A percentile compares a stretch with the other conserved stretches of the same genome.
Evolutionary conservation across 306 rosid species (phyloP).

Genomic region (Adenanthera pavonina): DNA sequence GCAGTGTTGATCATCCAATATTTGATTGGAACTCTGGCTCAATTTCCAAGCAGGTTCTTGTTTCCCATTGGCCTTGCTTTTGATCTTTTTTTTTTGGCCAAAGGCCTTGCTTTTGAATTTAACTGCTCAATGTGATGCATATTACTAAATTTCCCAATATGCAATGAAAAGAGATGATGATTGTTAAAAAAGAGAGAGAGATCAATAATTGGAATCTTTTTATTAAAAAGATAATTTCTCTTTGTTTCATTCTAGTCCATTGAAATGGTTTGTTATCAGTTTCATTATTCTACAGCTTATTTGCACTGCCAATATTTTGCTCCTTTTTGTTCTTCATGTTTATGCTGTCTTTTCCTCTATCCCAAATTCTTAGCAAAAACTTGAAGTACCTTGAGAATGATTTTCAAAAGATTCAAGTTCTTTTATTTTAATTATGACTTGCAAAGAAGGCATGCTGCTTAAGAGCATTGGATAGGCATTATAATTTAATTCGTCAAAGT

Average conservation of each 20-base stretch:
- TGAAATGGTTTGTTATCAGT: conserved; percentile 3
- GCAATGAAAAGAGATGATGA: neutral
- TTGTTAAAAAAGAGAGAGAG: conserved; percentile 18
- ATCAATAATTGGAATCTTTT: conserved; percentile 23
- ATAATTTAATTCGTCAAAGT: conserved; percentile 17
- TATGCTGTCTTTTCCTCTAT: neutral
- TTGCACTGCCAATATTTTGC: neutral
- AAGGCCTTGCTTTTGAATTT: conserved; percentile 39
- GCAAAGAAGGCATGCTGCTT: conserved; percentile 6
- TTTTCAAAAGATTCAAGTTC: conserved; percentile 17
- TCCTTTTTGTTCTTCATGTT: conserved; percentile 1
- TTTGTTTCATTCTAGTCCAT: conserved; percentile 7
- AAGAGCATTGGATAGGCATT: conserved; percentile 11
- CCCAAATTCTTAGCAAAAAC: neutral
- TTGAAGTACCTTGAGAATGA: neutral
- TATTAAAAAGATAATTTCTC: neutral
- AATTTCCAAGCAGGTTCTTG: conserved; percentile 70
- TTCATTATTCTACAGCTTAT: conserved; percentile 16
- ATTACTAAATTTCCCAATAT: conserved; percentile 10
- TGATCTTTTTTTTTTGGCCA: no score
- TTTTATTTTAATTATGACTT: conserved; percentile 34
- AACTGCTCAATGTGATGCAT: conserved; percentile 9
- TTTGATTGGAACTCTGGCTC: conserved; percentile 82
- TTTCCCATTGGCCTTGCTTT: no score
- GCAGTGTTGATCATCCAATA: conserved; percentile 72